Conservation (phyloP, 768 basidiomycete species). For the Lentinula detonsa region DNA sequence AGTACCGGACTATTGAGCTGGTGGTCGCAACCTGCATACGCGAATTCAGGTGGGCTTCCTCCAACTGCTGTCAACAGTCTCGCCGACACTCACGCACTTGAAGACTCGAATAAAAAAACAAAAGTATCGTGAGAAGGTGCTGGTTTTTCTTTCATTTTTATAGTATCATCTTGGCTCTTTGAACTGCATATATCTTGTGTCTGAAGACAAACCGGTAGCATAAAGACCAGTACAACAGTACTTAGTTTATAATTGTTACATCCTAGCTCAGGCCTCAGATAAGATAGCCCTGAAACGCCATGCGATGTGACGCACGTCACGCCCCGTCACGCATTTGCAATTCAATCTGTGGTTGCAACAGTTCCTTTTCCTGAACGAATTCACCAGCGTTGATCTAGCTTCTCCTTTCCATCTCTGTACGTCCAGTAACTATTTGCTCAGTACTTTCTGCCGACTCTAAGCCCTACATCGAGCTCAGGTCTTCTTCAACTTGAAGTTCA, state of each 20-base stretch:
- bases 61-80: not conserved
- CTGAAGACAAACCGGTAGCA: not conserved
- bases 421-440: slow-evolving; percentile 13
- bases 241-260: too few relatives aligned
- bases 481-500: not conserved
- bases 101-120: not conserved
- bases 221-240: not conserved
- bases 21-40: slow-evolving; percentile 43
- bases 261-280: not conserved
- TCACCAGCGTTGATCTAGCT: slow-evolving; percentile 14
- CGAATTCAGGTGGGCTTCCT: slow-evolving; percentile 15
- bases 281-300: not conserved
- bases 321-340: not conserved
- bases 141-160: not conserved
- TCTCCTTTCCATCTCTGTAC: slow-evolving; percentile 16
- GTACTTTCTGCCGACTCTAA: not conserved
- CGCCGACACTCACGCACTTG: not conserved
- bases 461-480: not conserved
- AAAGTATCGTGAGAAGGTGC: not conserved
- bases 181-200: not conserved
- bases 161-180: not conserved
- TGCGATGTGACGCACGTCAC: not conserved
- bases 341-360: not conserved
- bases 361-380: slow-evolving; percentile 27
- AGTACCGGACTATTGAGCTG: slow-evolving; percentile 48